Percentiles rank a stretch among this genome's conserved stretches.
Evolutionary conservation across 495 filamentous ascomycete genomes (phyloP).

Genomic region (Penicillium roqueforti): DNA sequence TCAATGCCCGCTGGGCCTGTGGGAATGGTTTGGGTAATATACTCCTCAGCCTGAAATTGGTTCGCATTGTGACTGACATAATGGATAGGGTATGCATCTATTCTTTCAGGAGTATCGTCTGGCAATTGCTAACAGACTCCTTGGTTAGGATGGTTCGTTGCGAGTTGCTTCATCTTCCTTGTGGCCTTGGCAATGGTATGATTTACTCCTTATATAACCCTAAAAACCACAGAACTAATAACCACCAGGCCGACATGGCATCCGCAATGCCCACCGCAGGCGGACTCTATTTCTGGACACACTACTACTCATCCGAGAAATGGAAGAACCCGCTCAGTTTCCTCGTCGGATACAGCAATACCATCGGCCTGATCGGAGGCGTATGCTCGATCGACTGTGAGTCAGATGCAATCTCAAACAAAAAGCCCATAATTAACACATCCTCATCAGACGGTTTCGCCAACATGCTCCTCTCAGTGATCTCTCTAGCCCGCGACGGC

Average conservation of each 20-base stretch:
- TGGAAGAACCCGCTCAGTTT: conserved; percentile 62
- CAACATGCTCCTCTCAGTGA: conserved; percentile 50
- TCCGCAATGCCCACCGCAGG: conserved; percentile 68
- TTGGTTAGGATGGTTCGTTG: conserved; percentile 55
- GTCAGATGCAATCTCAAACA: neutral
- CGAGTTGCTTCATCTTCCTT: conserved; percentile 58
- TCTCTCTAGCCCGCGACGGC: conserved; percentile 62
- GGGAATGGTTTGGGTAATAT: conserved; percentile 62
- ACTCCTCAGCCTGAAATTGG: neutral
- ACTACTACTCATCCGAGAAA: conserved; percentile 58
- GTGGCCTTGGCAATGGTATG: conserved; percentile 62
- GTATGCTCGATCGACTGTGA: conserved; percentile 58
- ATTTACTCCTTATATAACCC: neutral
- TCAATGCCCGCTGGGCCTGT: conserved; percentile 63
- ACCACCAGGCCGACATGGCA: conserved; percentile 56
- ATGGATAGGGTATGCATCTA: conserved; percentile 21
- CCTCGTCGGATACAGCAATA: conserved; percentile 70
- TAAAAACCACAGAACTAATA: neutral
- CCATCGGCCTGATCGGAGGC: conserved; percentile 60
- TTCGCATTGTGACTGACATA: conserved; percentile 11
- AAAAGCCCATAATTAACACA: neutral
- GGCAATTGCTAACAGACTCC: conserved; percentile 5
- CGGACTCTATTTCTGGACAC: conserved; percentile 69
- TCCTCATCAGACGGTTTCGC: conserved; percentile 42
- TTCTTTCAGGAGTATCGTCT: neutral